Evolutionary conservation across 441 rosid species (phyloP), one percentile per base, ranked within the genome.

Genomic region (Macaranga tanarius): DNA sequence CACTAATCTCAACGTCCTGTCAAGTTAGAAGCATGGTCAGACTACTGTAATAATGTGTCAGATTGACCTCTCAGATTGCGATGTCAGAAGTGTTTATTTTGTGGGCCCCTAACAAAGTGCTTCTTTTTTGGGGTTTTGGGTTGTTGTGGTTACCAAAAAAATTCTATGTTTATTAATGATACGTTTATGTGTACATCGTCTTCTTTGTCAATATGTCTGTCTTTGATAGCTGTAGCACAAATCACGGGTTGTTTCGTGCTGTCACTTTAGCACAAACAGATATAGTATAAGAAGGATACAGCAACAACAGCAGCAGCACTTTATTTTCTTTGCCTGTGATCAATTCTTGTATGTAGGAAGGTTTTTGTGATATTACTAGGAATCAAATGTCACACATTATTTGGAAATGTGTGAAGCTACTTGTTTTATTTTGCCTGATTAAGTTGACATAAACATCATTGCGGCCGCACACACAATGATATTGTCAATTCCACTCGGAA

Each of bases 1-100:
- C 78, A 56, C 87, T 75, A 70, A 54, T 67, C 77, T 83, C 83
- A 73, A 81, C 50, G 83, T 67, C 20, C 47, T 61, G 83, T 69
- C 59, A 75, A 48, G 75, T 73, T 75, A 75, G 70, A 80, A 72
- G 72, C 76, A 62, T 15, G 47, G 79, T 76, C 80, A 71, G 78
- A 65, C 70, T 67, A 65, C 67, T 67, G 47, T 38, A 54, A 51
- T 31, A 10, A 45, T 40, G 71, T 65, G 75, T 74, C 79, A 68
- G 75, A 62, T 75, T 73, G 80, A 71, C 77, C 63, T 74, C 64
- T 60, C 60, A 52, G 66, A 65, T 28, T 67, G 79, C 54, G 55
- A 66, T 23, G 68, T 25, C 60, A 28, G 67, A 64, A 20, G 44
- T 64, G 47, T 40, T n/a, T 1, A 9, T 26, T 20, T 62, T 11